Evolutionary conservation across 2,329 filamentous ascomycete genomes (phyloP).

Genomic region (Nannizzia gypsea): DNA sequence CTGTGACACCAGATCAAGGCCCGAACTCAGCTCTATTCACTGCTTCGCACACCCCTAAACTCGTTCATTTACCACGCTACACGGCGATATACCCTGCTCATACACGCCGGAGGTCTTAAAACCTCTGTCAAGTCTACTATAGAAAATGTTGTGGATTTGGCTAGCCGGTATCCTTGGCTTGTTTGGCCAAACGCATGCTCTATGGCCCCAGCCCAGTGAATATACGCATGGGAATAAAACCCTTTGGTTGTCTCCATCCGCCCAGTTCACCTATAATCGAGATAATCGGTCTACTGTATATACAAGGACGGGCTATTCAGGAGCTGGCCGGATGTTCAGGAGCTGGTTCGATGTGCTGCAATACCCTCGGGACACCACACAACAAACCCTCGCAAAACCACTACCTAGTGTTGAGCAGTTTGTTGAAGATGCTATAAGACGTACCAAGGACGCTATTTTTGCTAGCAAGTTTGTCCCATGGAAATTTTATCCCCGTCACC

Average conservation of each 20-base stretch:
- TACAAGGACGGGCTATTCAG: not conserved
- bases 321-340: not conserved
- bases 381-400: not conserved
- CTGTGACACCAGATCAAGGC: no score
- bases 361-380: not conserved
- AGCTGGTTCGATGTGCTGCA: not conserved
- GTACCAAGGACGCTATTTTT: conserved; percentile 14
- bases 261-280: conserved; percentile 9
- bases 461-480: conserved; percentile 21
- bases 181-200: not conserved
- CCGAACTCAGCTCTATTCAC: no score
- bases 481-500: conserved; percentile 21
- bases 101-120: not conserved
- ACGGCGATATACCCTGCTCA: no score
- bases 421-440: conserved; percentile 15
- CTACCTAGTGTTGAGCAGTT: conserved; percentile 5
- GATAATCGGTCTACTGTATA: not conserved
- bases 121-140: not conserved
- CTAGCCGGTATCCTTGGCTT: not conserved
- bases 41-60: no score
- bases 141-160: not conserved
- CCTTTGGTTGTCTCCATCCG: conserved; percentile 11
- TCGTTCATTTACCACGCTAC: no score
- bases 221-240: conserved; percentile 12
- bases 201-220: conserved; percentile 13